Percentiles rank a stretch among this genome's conserved stretches.
phyloP scores from a whole-genome alignment of 2,329 filamentous ascomycete species.

The Bipolaris gigantea region DNA sequence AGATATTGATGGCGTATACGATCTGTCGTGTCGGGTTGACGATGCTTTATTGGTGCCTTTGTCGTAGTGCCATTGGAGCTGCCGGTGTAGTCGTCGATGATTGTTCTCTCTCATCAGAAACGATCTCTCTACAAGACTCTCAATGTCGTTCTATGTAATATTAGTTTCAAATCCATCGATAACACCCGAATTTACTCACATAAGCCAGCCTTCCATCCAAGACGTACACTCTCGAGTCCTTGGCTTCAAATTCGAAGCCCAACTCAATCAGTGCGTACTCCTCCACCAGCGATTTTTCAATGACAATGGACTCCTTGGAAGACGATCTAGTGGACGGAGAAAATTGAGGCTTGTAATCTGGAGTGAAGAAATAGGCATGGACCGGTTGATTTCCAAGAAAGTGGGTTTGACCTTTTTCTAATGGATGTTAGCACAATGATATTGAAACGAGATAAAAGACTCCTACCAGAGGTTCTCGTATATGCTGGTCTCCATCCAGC shows the following conservation, averaged over 20 bases:
- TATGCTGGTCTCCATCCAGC: conserved; percentile 26
- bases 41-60: neutral
- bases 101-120: conserved; percentile 3
- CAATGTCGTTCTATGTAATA: neutral
- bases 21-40: fast-evolving
- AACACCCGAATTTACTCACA: neutral
- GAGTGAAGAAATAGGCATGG: conserved; percentile 27
- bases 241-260: neutral
- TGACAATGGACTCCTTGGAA: neutral
- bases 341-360: conserved; percentile 26
- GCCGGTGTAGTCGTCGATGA: neutral
- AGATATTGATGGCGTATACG: neutral
- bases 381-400: conserved; percentile 25
- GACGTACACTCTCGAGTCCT: neutral
- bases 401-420: conserved; percentile 20
- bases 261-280: conserved; percentile 3
- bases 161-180: neutral
- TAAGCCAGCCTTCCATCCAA: neutral
- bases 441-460: neutral
- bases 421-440: neutral
- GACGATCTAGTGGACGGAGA: neutral
- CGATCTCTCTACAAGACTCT: neutral
- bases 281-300: conserved; percentile 1
- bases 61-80: conserved; percentile 3
- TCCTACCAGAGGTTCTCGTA: conserved; percentile 21